A percentile compares a stretch with the other conserved stretches of the same genome.
phyloP scores from a whole-genome alignment of 2,329 filamentous ascomycete genomes.

The Emergomyces pasteurianus region DNA sequence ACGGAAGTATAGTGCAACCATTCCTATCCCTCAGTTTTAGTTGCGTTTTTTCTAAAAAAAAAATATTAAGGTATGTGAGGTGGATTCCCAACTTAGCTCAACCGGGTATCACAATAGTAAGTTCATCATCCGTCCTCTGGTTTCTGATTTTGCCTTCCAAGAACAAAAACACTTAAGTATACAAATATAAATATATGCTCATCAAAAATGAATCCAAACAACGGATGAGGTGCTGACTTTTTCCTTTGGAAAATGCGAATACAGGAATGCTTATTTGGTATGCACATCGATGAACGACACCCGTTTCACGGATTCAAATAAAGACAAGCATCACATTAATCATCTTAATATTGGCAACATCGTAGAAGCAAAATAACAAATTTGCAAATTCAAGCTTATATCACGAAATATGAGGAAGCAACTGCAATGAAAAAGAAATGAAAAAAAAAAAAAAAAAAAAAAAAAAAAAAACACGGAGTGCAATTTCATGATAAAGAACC shows the following conservation, averaged over 20 bases:
- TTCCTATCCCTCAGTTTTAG: neutral
- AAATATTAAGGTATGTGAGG: too few relatives aligned
- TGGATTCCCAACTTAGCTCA: neutral
- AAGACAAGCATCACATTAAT: neutral
- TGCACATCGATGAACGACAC: neutral
- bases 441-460: neutral
- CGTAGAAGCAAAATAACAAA: neutral
- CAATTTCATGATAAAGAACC: neutral
- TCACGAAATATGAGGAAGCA: neutral
- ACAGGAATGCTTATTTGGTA: neutral
- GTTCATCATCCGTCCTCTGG: neutral
- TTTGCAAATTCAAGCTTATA: neutral
- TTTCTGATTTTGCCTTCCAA: neutral
- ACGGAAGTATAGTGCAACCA: neutral
- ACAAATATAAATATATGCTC: neutral
- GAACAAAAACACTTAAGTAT: neutral
- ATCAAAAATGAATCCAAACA: neutral
- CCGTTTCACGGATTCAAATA: neutral
- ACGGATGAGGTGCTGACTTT: neutral
- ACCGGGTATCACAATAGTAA: neutral
- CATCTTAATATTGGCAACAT: neutral
- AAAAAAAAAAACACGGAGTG: neutral
- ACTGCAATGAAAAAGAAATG: neutral
- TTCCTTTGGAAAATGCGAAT: neutral
- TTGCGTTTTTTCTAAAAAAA: too few relatives aligned